Base-by-base conservation (phyloP, 176 grass and related monocot genomes). In the Eragrostis curvula region DNA sequence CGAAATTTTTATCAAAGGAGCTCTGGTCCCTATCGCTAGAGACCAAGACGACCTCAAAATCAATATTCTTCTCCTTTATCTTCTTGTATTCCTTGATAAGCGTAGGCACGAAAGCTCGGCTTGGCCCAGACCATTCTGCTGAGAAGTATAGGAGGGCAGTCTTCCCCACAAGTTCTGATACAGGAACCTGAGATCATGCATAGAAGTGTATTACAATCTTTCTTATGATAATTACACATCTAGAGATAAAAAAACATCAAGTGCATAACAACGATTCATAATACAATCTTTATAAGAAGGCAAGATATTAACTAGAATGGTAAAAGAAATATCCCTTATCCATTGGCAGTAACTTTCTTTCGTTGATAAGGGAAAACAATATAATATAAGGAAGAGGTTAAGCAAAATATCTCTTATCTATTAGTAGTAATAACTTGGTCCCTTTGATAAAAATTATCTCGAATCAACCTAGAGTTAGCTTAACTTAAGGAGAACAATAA, bases 91-190 rank as follows among this genome's bases (percentile, higher is more conserved):
- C 75, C 58, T 84, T 85, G 12, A 95, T 87, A 46, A 98, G 81
- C 46, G 84, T 91, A 23, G 88, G 90, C 70, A 93, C 81, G 76
- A 95, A 98, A 21, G 86, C 84, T 62, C 81, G 92, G 75, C 95
- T 94, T 66, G 90, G 82, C 30, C 69, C 74, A 46, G 82, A 91
- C 96, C 96, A 91, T 44, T 90, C 44, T 43, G 96, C 92, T 30
- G 92, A 91, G 80, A 98, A 98, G 89, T 98, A 96, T 25, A 98
- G 88, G 48, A 98, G 75, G 12, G 95, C 85, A 42, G 90, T 98
- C 83, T 98, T 98, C 17, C 96, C 88, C 5, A 85, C 82, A 82
- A 98, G 96, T 61, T 93, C 87, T 68, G 81, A 85, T 50, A 95
- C 87, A 47, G 85, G 75, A 81, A 98, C 85, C 92, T 98, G 78